Evolutionary conservation across 2,329 filamentous ascomycete species (phyloP), one percentile per base, ranked within the genome.

Genomic region (Periglandula ipomoeae): DNA sequence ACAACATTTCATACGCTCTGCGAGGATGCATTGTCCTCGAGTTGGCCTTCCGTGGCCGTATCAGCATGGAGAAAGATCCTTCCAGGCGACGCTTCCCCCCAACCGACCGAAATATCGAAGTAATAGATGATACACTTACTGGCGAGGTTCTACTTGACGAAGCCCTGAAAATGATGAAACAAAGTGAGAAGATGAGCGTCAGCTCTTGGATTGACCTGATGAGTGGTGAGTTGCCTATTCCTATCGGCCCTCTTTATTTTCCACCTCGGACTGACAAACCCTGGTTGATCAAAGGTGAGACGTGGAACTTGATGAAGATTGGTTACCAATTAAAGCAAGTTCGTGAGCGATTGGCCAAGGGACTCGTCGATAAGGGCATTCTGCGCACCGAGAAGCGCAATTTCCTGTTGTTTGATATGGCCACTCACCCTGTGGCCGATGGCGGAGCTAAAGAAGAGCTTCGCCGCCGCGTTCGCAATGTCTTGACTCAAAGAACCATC

Each of bases 221-320:
- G 89, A 96, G 90, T 68, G 93, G 91, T 96, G 81, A 59, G 76
- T 49, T 26, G 13, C 34, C 38, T 40, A 38, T 24, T 23, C 26
- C 45, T 24, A n/a, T 43, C 35, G 13, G 10, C 2, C 24, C 27
- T 20, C 30, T 19, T 23, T 44, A 10, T 17, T 27, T 13, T 27
- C 20, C 22, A 15, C 20, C 35, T 42, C 19, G 39, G 10, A 27
- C 23, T 44, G 32, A 42, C 46, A 20, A 32, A n/a, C 35, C 48
- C 52, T 23, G 17, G 34, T 32, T 13, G 8, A 63, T 11, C 17
- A 7, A 45, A 97, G 91, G 93, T 66, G 93, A 98, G 71, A 98
- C 93, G 48, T 98, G 93, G 93, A 98, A 98, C 66, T 74, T 98
- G 56, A 97, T 98, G 93, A 98, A 98, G 76, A 98, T 98, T 61